Base-by-base conservation (phyloP, 169 alveolate species). In the Pseudocohnilembus persalinus region DNA sequence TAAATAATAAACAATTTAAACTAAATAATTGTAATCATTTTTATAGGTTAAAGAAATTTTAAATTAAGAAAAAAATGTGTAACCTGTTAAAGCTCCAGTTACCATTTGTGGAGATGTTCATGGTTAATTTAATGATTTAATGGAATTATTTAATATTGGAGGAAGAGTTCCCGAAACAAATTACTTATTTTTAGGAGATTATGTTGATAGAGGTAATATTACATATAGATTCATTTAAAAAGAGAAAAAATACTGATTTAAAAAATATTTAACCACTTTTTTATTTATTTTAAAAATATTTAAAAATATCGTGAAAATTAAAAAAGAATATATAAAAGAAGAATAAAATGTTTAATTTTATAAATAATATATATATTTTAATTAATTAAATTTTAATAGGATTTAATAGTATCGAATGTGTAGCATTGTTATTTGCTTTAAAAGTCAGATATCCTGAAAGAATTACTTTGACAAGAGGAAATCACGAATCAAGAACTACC, bases 361-460 rank as follows among this genome's bases (percentile, higher is more conserved):
- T 1, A 79, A 16, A 28, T 35, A 79, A 35, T 25, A 79, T 34
- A 31, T 28, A 49, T 49, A 28, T 78, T 79, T 33, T 79, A n/a
- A 29, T 79, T 28, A 31, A 92, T 82, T 94, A 88, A 77, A 93
- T 94, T 0, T 94, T 90, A 75, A 74, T 95, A 84, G 97, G 97
- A 65, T 73, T 30, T 81, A 68, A 73, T 68, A 63, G 78, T 29
- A 84, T 87, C 24, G 91, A 87, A 87, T 82, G 88, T 82, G 91
- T 87, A 29, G 68, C 84, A 24, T 73, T 87, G 24, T 74, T 87
- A 33, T 77, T 87, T 33, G 88, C 91, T 26, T 82, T 87, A 77
- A 87, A 81, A 81, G 90, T 86, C 32, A 80, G 94, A 65, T 91
- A 78, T 83, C 94, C 94, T 24, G 94, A 91, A 74, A 79, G 93